phyloP scores from a whole-genome alignment of 169 alveolate species.

The Amoebophrya sp. region DNA sequence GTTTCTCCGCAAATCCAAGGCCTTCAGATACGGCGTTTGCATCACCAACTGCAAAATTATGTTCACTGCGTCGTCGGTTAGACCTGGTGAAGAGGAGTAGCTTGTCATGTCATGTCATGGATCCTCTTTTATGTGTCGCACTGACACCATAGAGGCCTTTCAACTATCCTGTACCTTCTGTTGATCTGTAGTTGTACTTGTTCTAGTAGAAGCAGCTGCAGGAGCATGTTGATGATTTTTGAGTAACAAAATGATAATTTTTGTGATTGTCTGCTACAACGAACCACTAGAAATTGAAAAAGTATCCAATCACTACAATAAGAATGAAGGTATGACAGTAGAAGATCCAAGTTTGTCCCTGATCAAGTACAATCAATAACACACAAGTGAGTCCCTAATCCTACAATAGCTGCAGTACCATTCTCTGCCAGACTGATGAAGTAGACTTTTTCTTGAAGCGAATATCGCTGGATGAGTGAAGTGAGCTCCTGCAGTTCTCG shows the following conservation, averaged over 20 bases:
- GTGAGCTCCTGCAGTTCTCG: neutral
- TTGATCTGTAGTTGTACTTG: no score
- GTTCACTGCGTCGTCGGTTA: slow-evolving; percentile 21
- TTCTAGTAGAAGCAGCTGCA: no score
- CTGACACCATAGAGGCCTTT: neutral
- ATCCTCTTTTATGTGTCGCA: neutral
- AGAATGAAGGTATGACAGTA: no score
- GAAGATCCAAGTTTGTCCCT: no score
- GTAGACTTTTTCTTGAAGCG: neutral
- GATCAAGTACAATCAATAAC: no score
- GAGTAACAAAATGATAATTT: no score
- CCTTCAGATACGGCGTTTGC: slow-evolving; percentile 11
- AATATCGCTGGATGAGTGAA: neutral
- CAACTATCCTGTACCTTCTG: no score
- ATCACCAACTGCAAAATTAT: neutral
- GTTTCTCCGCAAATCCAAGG: neutral
- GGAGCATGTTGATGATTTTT: no score
- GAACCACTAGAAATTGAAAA: no score
- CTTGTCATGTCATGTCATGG: neutral
- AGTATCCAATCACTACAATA: no score
- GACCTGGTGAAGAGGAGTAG: neutral
- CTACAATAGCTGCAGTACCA: neutral
- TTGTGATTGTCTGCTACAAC: no score
- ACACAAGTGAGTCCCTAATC: no score
- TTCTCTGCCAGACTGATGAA: neutral